Conservation (phyloP, 768 basidiomycete species). For the Mycena epipterygia region DNA sequence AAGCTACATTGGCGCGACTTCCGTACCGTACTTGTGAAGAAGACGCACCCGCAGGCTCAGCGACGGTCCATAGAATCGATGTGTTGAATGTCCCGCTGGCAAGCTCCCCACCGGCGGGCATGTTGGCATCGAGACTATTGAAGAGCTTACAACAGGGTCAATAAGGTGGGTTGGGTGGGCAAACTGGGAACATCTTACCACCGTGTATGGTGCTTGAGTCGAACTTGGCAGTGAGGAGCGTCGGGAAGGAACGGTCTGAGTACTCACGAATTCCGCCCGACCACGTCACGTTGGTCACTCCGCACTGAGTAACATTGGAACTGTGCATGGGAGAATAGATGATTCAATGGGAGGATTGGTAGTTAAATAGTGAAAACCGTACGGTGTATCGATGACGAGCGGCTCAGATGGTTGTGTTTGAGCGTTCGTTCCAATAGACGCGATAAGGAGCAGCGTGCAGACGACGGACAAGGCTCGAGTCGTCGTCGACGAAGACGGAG, state of each 20-base stretch:
- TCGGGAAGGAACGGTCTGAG: not conserved
- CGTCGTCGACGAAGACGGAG: slow-evolving; percentile 2
- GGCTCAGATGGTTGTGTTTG: slow-evolving; percentile 14
- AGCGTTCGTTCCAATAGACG: slow-evolving; percentile 9
- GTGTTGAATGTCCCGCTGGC: slow-evolving; percentile 17
- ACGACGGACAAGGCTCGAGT: slow-evolving; percentile 7
- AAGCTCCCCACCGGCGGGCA: slow-evolving; percentile 15
- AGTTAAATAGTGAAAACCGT: slow-evolving; percentile 10
- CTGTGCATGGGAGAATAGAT: slow-evolving; percentile 12
- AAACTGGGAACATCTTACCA: slow-evolving; percentile 1
- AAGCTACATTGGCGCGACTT: not conserved
- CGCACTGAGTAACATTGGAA: slow-evolving; percentile 20
- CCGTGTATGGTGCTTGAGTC: slow-evolving; percentile 16
- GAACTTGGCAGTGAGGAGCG: slow-evolving; percentile 1
- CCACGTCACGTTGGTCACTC: slow-evolving; percentile 20
- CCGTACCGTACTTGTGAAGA: not conserved
- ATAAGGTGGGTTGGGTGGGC: not conserved
- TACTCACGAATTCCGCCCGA: slow-evolving; percentile 21
- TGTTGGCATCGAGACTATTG: slow-evolving; percentile 8
- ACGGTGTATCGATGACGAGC: slow-evolving; percentile 20
- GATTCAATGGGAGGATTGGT: slow-evolving; percentile 9
- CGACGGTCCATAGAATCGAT: slow-evolving; percentile 23
- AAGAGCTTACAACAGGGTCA: slow-evolving; percentile 3
- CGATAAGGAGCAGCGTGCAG: slow-evolving; percentile 2
- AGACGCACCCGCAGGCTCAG: slow-evolving; percentile 18